Percentiles rank a stretch among this genome's conserved stretches.
Evolutionary conservation across 768 basidiomycete species (phyloP).

Genomic region (Rhizopogon vesiculosus): DNA sequence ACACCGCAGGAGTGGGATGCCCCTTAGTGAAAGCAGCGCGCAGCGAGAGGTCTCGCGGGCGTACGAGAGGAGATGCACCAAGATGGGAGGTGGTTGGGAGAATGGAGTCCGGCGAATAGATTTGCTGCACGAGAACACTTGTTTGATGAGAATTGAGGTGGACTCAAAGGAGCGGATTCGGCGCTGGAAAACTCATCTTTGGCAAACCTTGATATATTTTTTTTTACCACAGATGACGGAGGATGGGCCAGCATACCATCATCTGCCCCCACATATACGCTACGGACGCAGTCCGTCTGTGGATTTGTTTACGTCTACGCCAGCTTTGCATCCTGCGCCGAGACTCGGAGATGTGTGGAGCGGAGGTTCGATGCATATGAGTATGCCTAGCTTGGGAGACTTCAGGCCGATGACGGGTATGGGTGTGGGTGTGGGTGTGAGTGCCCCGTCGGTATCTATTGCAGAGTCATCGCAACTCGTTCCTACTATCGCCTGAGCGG

Average conservation of each 20-base stretch:
- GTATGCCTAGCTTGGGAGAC: constrained; percentile 35
- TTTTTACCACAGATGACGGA: too few relatives aligned
- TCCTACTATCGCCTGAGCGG: constrained; percentile 21
- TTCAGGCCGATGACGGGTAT: constrained; percentile 19
- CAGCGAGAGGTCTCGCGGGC: constrained; percentile 57
- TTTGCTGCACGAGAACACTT: constrained; percentile 61
- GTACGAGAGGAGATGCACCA: constrained; percentile 58
- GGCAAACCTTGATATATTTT: constrained; percentile 31
- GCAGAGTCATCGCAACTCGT: constrained; percentile 31
- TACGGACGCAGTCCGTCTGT: constrained; percentile 54
- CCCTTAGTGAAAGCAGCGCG: constrained; percentile 49
- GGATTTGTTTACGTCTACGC: constrained; percentile 57
- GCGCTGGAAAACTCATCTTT: constrained; percentile 48
- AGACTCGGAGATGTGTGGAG: constrained; percentile 37
- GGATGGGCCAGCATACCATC: constrained; percentile 56
- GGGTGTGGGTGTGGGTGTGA: constrained; percentile 2
- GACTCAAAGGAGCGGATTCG: constrained; percentile 32
- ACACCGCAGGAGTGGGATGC: constrained; percentile 63
- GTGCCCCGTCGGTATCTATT: constrained; percentile 7
- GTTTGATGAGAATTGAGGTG: constrained; percentile 57
- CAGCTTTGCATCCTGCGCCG: constrained; percentile 36
- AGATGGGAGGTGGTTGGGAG: constrained; percentile 65
- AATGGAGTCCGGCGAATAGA: constrained; percentile 64
- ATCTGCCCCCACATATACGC: constrained; percentile 69
- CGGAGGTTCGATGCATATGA: constrained; percentile 23